phyloP scores from a whole-genome alignment of 257 asterid species.

The Salvia rosmarinus region DNA sequence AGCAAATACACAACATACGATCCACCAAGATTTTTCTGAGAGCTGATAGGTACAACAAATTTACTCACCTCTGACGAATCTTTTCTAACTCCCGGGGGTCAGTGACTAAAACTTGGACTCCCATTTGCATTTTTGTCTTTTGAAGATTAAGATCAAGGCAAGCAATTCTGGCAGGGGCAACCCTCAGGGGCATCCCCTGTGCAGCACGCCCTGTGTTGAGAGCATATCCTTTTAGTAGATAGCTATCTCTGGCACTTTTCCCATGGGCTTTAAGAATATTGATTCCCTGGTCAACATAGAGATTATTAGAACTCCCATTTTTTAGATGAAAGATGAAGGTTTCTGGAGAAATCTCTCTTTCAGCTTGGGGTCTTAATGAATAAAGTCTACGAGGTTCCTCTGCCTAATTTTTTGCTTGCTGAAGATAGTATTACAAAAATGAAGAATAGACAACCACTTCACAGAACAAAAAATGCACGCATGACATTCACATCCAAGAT shows the following conservation, averaged over 20 bases:
- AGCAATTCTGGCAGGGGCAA: conserved; percentile 84
- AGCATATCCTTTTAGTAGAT: conserved; percentile 86
- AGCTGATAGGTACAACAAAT: neutral
- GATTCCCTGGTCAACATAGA: conserved; percentile 63
- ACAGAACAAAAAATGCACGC: conserved; percentile 8
- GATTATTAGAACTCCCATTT: conserved; percentile 29
- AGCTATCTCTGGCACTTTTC: conserved; percentile 88
- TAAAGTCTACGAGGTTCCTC: neutral
- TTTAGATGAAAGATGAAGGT: conserved; percentile 24
- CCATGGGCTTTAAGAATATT: conserved; percentile 95
- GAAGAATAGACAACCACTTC: neutral
- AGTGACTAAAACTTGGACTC: conserved; percentile 87
- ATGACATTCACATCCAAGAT: neutral
- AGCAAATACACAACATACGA: neutral
- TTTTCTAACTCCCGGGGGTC: conserved; percentile 96
- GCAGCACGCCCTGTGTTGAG: conserved; percentile 92
- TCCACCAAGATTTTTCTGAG: conserved; percentile 1
- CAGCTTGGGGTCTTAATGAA: conserved; percentile 2
- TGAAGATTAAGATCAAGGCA: conserved; percentile 96
- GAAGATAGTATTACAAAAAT: conserved; percentile 6
- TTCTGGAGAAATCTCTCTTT: neutral
- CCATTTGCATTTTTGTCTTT: conserved; percentile 93
- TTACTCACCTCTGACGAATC: conserved; percentile 82
- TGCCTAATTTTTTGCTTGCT: conserved; percentile 15
- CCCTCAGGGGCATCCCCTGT: conserved; percentile 91